Percentiles rank a stretch among this genome's conserved stretches.
phyloP scores from a whole-genome alignment of 2,329 filamentous ascomycete genomes.

The Neoascochyta sp. region DNA sequence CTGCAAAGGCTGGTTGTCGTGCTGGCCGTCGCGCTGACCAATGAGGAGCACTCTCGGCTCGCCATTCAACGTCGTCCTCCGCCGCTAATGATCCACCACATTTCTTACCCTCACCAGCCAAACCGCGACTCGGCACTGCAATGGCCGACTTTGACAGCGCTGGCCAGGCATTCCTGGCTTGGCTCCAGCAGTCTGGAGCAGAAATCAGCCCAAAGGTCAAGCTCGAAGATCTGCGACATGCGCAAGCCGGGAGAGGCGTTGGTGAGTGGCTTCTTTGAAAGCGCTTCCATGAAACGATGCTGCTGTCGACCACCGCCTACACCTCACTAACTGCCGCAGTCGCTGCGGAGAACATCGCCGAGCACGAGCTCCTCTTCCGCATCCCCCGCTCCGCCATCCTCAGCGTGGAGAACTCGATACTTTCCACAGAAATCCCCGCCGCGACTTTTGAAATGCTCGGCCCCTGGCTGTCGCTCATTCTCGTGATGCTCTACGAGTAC shows the following conservation, averaged over 20 bases:
- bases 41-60: conserved; percentile 21
- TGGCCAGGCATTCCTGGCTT: conserved; percentile 54
- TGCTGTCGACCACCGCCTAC: too few relatives aligned
- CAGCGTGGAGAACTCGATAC: conserved; percentile 66
- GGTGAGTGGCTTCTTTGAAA: conserved; percentile 57
- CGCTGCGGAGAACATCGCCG: conserved; percentile 63
- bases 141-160: conserved; percentile 41
- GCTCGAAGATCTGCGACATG: conserved; percentile 55
- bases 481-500: conserved; percentile 76
- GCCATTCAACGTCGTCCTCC: conserved; percentile 6
- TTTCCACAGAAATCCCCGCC: conserved; percentile 53
- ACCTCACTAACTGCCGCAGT: conserved; percentile 51
- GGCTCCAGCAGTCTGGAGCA: conserved; percentile 54
- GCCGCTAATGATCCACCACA: conserved; percentile 18
- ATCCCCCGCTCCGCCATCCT: conserved; percentile 72
- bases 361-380: conserved; percentile 75
- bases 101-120: conserved; percentile 14
- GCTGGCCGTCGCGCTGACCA: conserved; percentile 12
- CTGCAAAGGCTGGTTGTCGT: not conserved
- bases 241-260: conserved; percentile 59
- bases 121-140: conserved; percentile 1
- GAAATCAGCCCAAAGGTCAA: conserved; percentile 56
- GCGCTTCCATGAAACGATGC: too few relatives aligned
- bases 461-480: conserved; percentile 59
- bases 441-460: conserved; percentile 38